Conservation (phyloP, 371 early-diverging fungal species). For the Coemansia sp. region DNA sequence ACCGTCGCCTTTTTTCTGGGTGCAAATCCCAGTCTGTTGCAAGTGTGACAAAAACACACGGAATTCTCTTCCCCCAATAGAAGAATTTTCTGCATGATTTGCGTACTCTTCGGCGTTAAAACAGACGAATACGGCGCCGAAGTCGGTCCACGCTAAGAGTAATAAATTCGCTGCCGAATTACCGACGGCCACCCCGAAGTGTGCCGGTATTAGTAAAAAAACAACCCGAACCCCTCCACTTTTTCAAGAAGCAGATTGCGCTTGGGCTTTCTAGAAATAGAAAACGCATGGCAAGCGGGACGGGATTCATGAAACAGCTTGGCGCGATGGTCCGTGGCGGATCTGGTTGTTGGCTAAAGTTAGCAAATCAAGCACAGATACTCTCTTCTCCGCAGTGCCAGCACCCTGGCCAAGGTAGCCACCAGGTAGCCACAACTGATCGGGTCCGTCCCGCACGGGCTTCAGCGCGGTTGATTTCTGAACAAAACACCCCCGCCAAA, state of each 20-base stretch:
- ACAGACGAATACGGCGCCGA: slow-evolving; percentile 1
- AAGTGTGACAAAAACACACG: background rate
- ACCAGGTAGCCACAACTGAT: too few relatives aligned
- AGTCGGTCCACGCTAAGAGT: background rate
- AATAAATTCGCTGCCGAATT: background rate
- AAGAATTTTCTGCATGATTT: background rate
- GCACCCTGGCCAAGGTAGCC: too few relatives aligned
- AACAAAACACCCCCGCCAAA: too few relatives aligned
- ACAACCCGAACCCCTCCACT: too few relatives aligned
- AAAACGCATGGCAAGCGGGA: background rate
- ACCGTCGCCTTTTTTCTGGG: background rate
- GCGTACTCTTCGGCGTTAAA: background rate
- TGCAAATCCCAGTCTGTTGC: background rate
- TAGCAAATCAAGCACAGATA: background rate
- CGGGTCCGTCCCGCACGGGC: too few relatives aligned
- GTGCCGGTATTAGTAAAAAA: too few relatives aligned
- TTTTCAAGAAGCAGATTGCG: too few relatives aligned
- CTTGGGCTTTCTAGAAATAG: too few relatives aligned
- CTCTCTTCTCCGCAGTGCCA: too few relatives aligned
- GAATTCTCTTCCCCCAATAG: background rate
- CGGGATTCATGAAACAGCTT: background rate
- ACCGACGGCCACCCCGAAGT: background rate
- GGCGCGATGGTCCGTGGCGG: slow-evolving; percentile 1
- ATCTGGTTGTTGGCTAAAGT: background rate
- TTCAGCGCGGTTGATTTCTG: too few relatives aligned